Percentiles rank a stretch among this genome's conserved stretches.
These are phyloP conservation scores for Thalassiosira ordinaria DNA, from an alignment of 352 stramenopile species.

Conservation along the genomic window DNA sequence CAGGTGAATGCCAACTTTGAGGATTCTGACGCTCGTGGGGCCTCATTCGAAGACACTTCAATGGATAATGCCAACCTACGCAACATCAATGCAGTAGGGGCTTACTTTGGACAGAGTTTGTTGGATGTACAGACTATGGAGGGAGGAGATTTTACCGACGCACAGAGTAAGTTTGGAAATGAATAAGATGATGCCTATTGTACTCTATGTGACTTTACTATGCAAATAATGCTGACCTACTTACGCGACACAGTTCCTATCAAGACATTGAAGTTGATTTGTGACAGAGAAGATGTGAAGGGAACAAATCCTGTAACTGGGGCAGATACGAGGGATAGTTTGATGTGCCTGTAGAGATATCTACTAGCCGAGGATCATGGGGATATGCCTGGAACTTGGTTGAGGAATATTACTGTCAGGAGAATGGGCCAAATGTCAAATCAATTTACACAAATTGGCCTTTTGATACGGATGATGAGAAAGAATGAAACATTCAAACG, in stretches of 20 bases:
- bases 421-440: too few relatives aligned
- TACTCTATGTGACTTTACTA: too few relatives aligned
- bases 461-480: not conserved
- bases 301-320: constrained; percentile 77
- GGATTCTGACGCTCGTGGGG: constrained; percentile 69
- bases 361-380: too few relatives aligned
- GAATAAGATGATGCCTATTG: too few relatives aligned
- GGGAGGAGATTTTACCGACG: constrained; percentile 80
- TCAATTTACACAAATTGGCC: too few relatives aligned
- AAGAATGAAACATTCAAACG: too few relatives aligned
- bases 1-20: constrained; percentile 76
- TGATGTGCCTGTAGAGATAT: constrained; percentile 83
- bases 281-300: constrained; percentile 74
- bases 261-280: constrained; percentile 73
- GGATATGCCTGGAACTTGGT: too few relatives aligned
- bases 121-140: constrained; percentile 69
- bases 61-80: constrained; percentile 79
- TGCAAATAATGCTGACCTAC: too few relatives aligned
- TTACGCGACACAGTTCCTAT: too few relatives aligned
- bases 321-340: constrained; percentile 74
- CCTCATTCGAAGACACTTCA: constrained; percentile 75
- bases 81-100: constrained; percentile 65
- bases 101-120: constrained; percentile 78
- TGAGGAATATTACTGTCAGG: too few relatives aligned
- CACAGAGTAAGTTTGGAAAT: too few relatives aligned